Base-by-base conservation (phyloP, 805 yeast genomes). In the Metschnikowia cerradonensis region DNA sequence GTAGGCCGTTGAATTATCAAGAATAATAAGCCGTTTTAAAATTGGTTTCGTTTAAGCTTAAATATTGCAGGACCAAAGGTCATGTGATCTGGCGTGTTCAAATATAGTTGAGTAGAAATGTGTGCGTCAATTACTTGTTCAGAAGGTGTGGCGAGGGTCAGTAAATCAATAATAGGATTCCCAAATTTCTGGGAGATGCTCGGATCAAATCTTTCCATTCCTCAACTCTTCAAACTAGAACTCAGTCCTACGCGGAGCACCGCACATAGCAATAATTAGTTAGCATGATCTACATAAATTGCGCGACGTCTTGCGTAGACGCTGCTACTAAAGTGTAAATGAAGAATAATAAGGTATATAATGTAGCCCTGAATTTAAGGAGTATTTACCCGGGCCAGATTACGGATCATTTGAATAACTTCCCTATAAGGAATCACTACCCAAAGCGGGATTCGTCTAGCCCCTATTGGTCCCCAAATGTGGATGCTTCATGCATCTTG, bases 281-380 rank as follows among this genome's bases (percentile, higher is more conserved):
- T 42, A n/a, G 45, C 43, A 26, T 42, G 38, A 20, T 42, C 38
- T 34, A 33, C 45, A 42, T 42, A 22, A 14, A 42, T n/a, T 17
- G 17, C 38, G 45, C 38, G 26, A 20, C 15, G 14, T 20, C 22
- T 42, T 33, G 32, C 34, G 34, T 30, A 26, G n/a, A 15, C 22
- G 17, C 37, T 30, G 3, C 17, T 23, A 39, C 15, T 15, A 7
- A 13, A 14, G 41, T 10, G 31, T 30, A 14, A 22, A 30, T n/a
- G 41, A 26, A 10, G 11, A 8, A 26, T 26, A 26, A 26, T 26
- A 8, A 26, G 30, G 30, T 8, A 26, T 26, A 26, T 26, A 26
- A 8, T 3, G 7, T 11, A 7, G 4, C 22, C 17, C 15, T 5
- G 3, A 36, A 11, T 11, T 36, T 8, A 5, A 36, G 20, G 39